These are phyloP conservation scores for Talaromyces sp. DNA, from an alignment of 2,329 filamentous ascomycete genomes.

Conservation along the genomic window DNA sequence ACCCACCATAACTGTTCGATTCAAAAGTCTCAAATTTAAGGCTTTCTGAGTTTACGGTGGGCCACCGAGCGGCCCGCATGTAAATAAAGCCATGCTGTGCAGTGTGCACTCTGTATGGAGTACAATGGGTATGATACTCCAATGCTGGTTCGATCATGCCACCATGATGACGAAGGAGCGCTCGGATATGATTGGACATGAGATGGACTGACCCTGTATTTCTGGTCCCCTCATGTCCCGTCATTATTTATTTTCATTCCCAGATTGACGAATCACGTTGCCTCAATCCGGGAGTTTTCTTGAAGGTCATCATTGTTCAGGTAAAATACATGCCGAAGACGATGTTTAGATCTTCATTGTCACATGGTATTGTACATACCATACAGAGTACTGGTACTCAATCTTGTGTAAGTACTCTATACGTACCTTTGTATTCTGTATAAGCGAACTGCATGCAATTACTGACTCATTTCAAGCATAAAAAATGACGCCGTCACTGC, in stretches of 20 bases:
- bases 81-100: background rate
- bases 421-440: background rate
- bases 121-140: background rate
- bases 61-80: constrained; percentile 8
- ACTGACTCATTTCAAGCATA: background rate
- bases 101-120: background rate
- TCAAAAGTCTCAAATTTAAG: constrained; percentile 14
- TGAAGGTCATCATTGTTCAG: background rate
- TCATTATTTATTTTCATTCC: background rate
- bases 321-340: background rate
- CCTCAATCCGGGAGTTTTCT: background rate
- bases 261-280: background rate
- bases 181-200: background rate
- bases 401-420: background rate
- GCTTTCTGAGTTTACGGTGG: constrained; percentile 1
- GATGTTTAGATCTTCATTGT: background rate
- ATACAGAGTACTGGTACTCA: no score
- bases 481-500: background rate
- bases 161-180: background rate
- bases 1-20: background rate
- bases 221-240: background rate
- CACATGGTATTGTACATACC: background rate
- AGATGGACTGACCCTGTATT: background rate
- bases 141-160: background rate
- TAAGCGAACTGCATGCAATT: background rate